Conservation (phyloP, 306 rosid species). For the Vicia sativa region DNA sequence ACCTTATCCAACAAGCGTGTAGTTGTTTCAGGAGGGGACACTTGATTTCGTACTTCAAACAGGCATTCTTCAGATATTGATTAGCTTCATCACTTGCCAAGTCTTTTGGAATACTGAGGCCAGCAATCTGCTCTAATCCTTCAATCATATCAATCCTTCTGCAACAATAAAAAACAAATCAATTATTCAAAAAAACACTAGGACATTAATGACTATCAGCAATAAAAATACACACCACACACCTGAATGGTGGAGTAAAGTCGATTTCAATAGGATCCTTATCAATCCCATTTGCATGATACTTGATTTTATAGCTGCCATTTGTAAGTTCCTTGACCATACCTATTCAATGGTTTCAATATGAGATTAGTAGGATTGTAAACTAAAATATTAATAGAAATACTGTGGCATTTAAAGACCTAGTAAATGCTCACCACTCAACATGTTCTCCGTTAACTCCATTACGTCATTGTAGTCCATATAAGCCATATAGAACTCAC, state of each 20-base stretch:
- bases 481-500: constrained; percentile 95
- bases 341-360: constrained; percentile 51
- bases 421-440: constrained; percentile 67
- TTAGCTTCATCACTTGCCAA: constrained; percentile 76
- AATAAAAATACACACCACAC: constrained; percentile 37
- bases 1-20: constrained; percentile 90
- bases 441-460: constrained; percentile 81
- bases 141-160: constrained; percentile 95
- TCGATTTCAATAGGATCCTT: constrained; percentile 75
- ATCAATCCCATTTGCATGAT: constrained; percentile 76
- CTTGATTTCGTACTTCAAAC: constrained; percentile 68
- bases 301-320: constrained; percentile 78
- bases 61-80: constrained; percentile 72
- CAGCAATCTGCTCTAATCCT: constrained; percentile 75
- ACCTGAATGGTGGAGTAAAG: constrained; percentile 82
- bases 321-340: constrained; percentile 84
- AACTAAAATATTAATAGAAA: constrained; percentile 8
- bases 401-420: constrained; percentile 4
- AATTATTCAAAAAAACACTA: constrained; percentile 16
- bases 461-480: constrained; percentile 84
- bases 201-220: constrained; percentile 1
- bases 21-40: constrained; percentile 91
- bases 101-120: constrained; percentile 80
- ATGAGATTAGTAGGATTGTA: constrained; percentile 27
- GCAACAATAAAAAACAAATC: constrained; percentile 43